phyloP scores from a whole-genome alignment of 768 basidiomycete genomes.

The Suillus discolor region DNA sequence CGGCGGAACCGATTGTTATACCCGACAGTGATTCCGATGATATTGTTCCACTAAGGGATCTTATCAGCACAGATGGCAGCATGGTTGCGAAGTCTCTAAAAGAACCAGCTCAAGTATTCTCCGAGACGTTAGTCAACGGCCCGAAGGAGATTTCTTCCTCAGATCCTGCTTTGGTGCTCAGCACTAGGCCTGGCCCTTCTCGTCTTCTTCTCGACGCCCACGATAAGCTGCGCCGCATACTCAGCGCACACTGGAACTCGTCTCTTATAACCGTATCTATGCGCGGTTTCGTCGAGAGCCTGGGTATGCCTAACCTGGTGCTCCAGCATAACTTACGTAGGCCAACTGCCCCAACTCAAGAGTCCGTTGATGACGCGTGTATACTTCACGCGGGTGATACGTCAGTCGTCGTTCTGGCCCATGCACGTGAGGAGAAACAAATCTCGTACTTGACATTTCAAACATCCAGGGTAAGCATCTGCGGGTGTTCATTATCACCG shows the following conservation, averaged over 20 bases:
- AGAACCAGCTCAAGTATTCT: background rate
- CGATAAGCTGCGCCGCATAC: slow-evolving; percentile 44
- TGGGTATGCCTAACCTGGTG: slow-evolving; percentile 25
- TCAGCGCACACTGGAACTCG: slow-evolving; percentile 22
- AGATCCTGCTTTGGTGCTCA: background rate
- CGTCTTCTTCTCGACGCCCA: slow-evolving; percentile 27
- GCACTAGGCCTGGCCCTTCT: slow-evolving; percentile 5
- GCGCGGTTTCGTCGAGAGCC: slow-evolving; percentile 38
- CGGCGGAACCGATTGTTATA: background rate
- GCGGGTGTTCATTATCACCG: background rate
- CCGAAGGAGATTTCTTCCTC: background rate
- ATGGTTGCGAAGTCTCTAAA: background rate
- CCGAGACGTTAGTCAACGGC: too few species aligned
- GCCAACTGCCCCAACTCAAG: slow-evolving; percentile 27
- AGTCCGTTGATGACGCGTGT: slow-evolving; percentile 47
- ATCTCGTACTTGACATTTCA: slow-evolving; percentile 25
- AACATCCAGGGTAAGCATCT: background rate
- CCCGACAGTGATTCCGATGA: background rate
- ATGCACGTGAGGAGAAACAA: slow-evolving; percentile 40
- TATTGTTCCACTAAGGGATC: background rate
- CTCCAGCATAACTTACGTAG: slow-evolving; percentile 20
- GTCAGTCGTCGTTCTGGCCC: slow-evolving; percentile 38
- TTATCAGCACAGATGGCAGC: background rate
- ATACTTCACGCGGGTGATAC: slow-evolving; percentile 29
- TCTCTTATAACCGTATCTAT: slow-evolving; percentile 38